Evolutionary conservation across 129 eudicot species (phyloP), one percentile per base, ranked within the genome.

Genomic region (Flaveria brownii): DNA sequence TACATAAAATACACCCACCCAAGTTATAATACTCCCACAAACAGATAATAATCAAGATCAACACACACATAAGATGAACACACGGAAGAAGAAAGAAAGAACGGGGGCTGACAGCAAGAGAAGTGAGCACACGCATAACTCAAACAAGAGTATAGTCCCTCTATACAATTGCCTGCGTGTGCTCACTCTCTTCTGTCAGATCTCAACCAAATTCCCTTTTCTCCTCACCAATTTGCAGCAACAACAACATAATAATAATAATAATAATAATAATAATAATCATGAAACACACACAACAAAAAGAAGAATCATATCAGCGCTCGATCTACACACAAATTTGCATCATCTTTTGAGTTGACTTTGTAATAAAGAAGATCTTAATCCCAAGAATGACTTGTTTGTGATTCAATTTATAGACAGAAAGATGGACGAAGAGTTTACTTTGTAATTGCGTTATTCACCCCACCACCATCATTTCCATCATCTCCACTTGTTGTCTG

Each of bases 171-270:
- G 86, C 61, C 73, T 82, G 78, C 88, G 80, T 82, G 80, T 82
- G 78, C 89, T 85, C 89, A 79, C 86, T 82, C 89, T 85, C 81
- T 85, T 79, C 85, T 85, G 86, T 82, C 89, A 85, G 75, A 33
- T 78, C 61, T 70, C 82, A 39, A 76, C 84, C 84, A 56, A 55
- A 73, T 63, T 45, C 71, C 47, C 39, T 41, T 54, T 76, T 71
- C 84, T 45, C 74, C 77, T 10, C 17, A 52, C 1, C 36, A 26
- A 36, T 36, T 33, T 36, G 41, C 41, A 36, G 41, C 41, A 36
- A 36, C 41, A 36, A 36, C 41, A 36, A 33, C 39, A 33, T 4
- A 4, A 33, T 33, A 33, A 33, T 33, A 33, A 33, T 33, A 33
- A 33, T 30, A 30, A n/a, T n/a, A 4, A 33, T 33, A 33, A 33